phyloP scores from a whole-genome alignment of 768 basidiomycete species.

The Lepiota brunneoincarnata region DNA sequence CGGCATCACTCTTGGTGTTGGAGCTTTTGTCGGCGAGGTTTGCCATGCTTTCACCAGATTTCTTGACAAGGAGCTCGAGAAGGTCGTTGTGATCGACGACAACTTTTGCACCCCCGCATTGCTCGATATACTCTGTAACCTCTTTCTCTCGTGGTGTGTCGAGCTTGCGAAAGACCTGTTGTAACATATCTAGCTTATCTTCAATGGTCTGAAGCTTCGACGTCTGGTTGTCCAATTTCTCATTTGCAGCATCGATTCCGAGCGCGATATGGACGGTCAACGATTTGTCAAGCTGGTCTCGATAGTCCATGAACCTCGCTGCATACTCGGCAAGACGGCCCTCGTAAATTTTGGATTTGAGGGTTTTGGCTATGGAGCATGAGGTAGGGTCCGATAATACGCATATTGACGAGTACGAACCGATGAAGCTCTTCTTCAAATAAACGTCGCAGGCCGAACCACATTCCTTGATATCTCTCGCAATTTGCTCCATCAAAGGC shows the following conservation, averaged over 20 bases:
- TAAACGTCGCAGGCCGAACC: constrained; percentile 46
- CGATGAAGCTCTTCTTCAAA: constrained; percentile 38
- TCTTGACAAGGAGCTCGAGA: constrained; percentile 28
- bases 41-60: constrained; percentile 27
- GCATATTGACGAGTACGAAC: constrained; percentile 18
- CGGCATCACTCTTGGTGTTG: neutral
- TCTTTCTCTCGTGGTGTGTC: constrained; percentile 39
- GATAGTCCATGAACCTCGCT: constrained; percentile 30
- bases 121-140: constrained; percentile 33
- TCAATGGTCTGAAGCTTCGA: constrained; percentile 21
- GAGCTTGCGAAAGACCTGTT: constrained; percentile 32
- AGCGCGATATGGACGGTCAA: constrained; percentile 36
- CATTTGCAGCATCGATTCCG: constrained; percentile 32
- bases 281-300: constrained; percentile 31
- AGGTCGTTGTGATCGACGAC: constrained; percentile 31
- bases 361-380: constrained; percentile 27
- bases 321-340: constrained; percentile 30
- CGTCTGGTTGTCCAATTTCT: constrained; percentile 24
- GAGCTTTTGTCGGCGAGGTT: constrained; percentile 17
- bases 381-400: neutral
- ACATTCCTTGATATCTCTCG: constrained; percentile 39
- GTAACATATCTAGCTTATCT: constrained; percentile 29
- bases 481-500: constrained; percentile 27
- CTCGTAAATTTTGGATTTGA: constrained; percentile 37
- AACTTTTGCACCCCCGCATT: constrained; percentile 35